These are phyloP conservation scores for Colletotrichum nymphaeae DNA, from an alignment of 2,329 filamentous ascomycete species.

Conservation along the genomic window DNA sequence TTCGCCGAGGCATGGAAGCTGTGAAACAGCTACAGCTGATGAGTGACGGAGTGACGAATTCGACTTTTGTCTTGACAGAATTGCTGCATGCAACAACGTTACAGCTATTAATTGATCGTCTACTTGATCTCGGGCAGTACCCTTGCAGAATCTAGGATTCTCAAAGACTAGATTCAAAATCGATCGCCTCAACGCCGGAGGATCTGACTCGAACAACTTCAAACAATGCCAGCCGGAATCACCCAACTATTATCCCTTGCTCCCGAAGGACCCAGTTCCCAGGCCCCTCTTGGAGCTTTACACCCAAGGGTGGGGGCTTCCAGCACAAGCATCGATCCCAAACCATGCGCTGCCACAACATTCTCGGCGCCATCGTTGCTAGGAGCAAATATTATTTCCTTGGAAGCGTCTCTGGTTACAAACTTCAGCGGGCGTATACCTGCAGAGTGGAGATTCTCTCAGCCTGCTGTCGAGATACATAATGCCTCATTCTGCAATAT, in stretches of 20 bases:
- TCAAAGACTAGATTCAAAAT: not conserved
- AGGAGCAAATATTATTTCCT: constrained; percentile 4
- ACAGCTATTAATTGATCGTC: not conserved
- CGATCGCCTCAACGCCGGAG: not conserved
- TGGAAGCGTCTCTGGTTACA: not conserved
- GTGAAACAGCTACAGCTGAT: not conserved
- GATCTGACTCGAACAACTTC: not conserved
- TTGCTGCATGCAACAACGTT: not conserved
- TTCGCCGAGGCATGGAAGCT: not conserved
- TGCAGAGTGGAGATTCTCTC: constrained; percentile 8
- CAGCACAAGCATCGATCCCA: not conserved
- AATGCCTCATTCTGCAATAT: constrained; percentile 41
- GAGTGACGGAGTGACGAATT: not conserved
- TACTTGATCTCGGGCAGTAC: not conserved
- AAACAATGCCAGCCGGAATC: not conserved
- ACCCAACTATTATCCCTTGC: not conserved
- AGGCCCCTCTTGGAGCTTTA: not conserved
- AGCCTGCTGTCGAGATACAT: not conserved
- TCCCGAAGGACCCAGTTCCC: not conserved
- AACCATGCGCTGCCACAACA: not conserved
- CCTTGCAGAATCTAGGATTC: not conserved
- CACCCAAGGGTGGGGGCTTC: not conserved
- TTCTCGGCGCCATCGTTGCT: not conserved
- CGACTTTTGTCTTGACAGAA: not conserved
- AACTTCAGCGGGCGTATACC: constrained; percentile 9